Conservation (phyloP, 208 protist species). For the Crithidia brevicula region DNA sequence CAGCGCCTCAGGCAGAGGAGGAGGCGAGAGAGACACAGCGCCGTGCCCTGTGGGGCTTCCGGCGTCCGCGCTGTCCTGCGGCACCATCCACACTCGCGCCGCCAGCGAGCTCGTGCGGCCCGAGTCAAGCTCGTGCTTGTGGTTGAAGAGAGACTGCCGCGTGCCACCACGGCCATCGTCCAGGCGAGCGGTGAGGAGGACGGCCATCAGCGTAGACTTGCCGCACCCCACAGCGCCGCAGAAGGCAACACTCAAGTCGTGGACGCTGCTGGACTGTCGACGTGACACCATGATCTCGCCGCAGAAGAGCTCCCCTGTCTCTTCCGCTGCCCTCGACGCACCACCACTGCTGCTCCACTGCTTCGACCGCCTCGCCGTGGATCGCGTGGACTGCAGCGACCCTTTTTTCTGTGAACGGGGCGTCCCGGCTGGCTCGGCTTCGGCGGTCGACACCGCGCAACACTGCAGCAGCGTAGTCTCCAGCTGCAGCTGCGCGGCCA, state of each 20-base stretch:
- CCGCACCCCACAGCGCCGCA: conserved; percentile 82
- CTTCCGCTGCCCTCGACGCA: too few species aligned
- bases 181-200: conserved; percentile 65
- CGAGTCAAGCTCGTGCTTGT: conserved; percentile 96
- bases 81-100: conserved; percentile 89
- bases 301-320: conserved; percentile 50
- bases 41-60: neutral
- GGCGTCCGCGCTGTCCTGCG: neutral
- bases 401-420: too few species aligned
- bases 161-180: conserved; percentile 85
- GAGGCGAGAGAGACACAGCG: neutral
- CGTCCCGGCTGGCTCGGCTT: too few species aligned
- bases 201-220: conserved; percentile 89
- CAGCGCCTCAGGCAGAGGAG: neutral
- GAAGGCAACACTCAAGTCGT: conserved; percentile 83
- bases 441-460: conserved; percentile 44
- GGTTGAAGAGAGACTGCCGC: conserved; percentile 91
- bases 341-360: too few species aligned
- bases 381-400: too few species aligned
- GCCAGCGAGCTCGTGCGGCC: conserved; percentile 94
- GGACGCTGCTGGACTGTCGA: conserved; percentile 43
- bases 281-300: conserved; percentile 86
- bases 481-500: conserved; percentile 72
- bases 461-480: conserved; percentile 66
- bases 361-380: too few species aligned